Evolutionary conservation across 352 stramenopile genomes (phyloP), one percentile per base, ranked within the genome.

Genomic region (Phytophthora syringae): DNA sequence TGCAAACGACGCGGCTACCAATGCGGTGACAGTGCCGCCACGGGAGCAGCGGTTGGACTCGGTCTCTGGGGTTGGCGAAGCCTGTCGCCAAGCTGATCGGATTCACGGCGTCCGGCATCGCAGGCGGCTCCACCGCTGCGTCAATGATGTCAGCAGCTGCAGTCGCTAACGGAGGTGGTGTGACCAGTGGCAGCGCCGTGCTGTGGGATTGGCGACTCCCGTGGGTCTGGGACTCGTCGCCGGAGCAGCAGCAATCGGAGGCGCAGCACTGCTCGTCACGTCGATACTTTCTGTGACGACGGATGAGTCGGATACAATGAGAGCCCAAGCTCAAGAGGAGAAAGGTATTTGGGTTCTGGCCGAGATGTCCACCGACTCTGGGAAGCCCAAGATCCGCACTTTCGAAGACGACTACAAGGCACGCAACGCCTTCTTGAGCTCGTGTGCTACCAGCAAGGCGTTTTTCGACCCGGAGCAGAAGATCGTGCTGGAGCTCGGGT

Each of bases 91-190:
- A 72, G 9, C 13, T 63, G 7, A 55, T 88, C 20, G 80, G 80
- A 20, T 88, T 88, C 60, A 52, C 42, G 9, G 47, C 71, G 16
- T 64, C 45, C 13, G 77, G 80, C 18, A 85, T 89, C 45, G 70
- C 72, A 15, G 40, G 64, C 15, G 76, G 70, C 9, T 86, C 76
- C 6, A 70, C 64, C 0, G 82, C 80, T 36, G 82, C 76, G 18
- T 50, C 61, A 6, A 83, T 80, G 77, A 91, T 91, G 80, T 87
- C 82, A 22, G 37, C 67, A 7, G 72, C 80, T 18, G 80, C 82
- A 20, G 49, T 87, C 18, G 72, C 74, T n/a, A 74, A 63, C 36
- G 82, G 80, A 18, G 82, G 82, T 5, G 71, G 70, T n/a, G 74
- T 89, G 4, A 71, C 72, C 6, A 64, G 70, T 49, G 71, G 70